Base-by-base conservation (phyloP, 768 basidiomycete species). In the Collybia sordida region DNA sequence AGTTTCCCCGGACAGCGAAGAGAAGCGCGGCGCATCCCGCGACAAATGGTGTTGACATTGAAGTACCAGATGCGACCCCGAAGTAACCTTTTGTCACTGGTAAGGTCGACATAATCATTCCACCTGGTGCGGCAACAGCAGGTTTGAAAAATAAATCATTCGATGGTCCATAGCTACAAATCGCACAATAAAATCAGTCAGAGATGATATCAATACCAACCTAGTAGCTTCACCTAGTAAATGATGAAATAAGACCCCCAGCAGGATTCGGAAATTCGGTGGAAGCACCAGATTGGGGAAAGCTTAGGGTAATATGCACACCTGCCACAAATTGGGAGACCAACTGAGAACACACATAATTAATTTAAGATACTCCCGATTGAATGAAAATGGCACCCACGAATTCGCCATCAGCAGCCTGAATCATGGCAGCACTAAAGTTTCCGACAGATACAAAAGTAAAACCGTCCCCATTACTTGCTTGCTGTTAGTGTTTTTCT, bases 101-200 rank as follows among this genome's bases (percentile, higher is more conserved):
- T 24, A 70, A 60, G 1, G 78, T 78, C 0, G 75, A 77, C 21
- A 79, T 56, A 42, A 80, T 78, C 58, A 75, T 73, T 1, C 78
- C 79, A 8, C 81, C 81, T 0, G 80, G 79, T 4, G 80, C 76
- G 23, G 79, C 67, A 45, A 83, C 60, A 9, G 79, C 69, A 8
- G 81, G 79, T 47, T 81, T 81, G 71, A 79, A 78, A 67, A 67
- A 75, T 53, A 82, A 70, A 57, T 86, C 83, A 58, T 82, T 78
- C 3, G 80, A 73, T 1, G 84, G 84, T 1, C 85, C 85, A 49
- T 78, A 82, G 43, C 75, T 74, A 28, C n/a, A 36, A 4, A 22
- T 27, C 6, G 28, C 12, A 37, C 17, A 28, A 17, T 52, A 19
- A 36, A 17, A 39, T 19, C 25, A 44, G 5, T 39, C 3, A 7